Conservation (phyloP, 2,329 filamentous ascomycete species). For the Huntiella savannae region DNA sequence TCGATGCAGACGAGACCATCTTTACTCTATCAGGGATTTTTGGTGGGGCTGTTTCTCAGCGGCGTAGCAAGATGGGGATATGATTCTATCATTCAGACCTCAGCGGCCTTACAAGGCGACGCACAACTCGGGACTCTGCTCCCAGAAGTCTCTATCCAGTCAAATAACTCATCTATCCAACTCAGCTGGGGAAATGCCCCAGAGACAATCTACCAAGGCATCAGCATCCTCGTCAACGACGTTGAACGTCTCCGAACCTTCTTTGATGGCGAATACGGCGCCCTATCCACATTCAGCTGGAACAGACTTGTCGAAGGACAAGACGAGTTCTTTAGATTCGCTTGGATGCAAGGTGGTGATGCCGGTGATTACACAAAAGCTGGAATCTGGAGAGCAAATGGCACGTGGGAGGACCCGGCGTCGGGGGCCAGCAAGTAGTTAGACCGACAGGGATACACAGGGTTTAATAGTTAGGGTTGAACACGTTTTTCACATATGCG, state of each 20-base stretch:
- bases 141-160: conserved; percentile 25
- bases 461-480: neutral
- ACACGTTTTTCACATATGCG: too few relatives aligned
- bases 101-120: conserved; percentile 50
- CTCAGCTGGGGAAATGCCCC: conserved; percentile 33
- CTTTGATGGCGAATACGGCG: conserved; percentile 35
- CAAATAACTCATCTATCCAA: conserved; percentile 33
- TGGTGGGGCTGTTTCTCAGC: conserved; percentile 85
- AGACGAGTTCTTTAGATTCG: conserved; percentile 63
- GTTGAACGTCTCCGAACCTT: conserved; percentile 64
- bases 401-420: conserved; percentile 47
- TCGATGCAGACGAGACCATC: conserved; percentile 71
- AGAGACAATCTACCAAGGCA: conserved; percentile 43
- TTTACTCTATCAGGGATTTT: conserved; percentile 71
- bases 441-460: conserved; percentile 16
- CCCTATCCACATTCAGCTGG: conserved; percentile 37
- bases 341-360: conserved; percentile 45
- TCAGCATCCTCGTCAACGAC: conserved; percentile 69
- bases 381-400: conserved; percentile 45
- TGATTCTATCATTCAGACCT: conserved; percentile 70
- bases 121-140: conserved; percentile 43
- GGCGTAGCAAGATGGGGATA: conserved; percentile 91
- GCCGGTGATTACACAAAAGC: conserved; percentile 59
- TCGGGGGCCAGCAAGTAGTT: conserved; percentile 33
- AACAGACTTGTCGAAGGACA: conserved; percentile 24